Evolutionary conservation across 148 eudicot genomes (phyloP).

Genomic region (Persicaria tinctoria): DNA sequence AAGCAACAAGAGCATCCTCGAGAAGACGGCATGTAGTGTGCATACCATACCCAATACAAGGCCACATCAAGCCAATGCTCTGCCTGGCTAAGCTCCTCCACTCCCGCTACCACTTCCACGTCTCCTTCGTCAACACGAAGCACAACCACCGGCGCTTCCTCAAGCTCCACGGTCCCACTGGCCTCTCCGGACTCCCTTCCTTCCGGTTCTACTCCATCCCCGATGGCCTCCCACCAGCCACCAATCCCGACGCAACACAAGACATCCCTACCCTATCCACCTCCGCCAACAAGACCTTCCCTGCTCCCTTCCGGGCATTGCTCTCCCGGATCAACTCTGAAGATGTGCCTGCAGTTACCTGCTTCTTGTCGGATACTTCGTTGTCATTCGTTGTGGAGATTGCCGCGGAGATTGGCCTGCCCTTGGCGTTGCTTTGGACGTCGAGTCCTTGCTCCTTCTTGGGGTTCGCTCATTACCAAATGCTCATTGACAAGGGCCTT

Average conservation of each 20-base stretch:
- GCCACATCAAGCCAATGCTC: conserved; percentile 24
- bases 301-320: conserved; percentile 24
- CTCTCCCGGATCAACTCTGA: conserved; percentile 13
- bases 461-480: conserved; percentile 23
- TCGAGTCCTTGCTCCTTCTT: conserved; percentile 29
- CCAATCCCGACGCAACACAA: conserved; percentile 23
- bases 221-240: conserved; percentile 30
- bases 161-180: conserved; percentile 22
- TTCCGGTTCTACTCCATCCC: conserved; percentile 31
- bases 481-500: conserved; percentile 17
- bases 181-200: conserved; percentile 21
- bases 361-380: conserved; percentile 23
- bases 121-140: conserved; percentile 23
- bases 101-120: conserved; percentile 14
- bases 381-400: conserved; percentile 32
- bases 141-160: conserved; percentile 18
- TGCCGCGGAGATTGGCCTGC: conserved; percentile 28
- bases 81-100: conserved; percentile 23
- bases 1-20: not conserved
- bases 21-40: conserved; percentile 9
- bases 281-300: conserved; percentile 12
- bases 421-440: conserved; percentile 29
- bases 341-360: conserved; percentile 21
- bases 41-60: conserved; percentile 25
- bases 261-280: conserved; percentile 15